phyloP scores from a whole-genome alignment of 1,284 basidiomycete species.

The Marasmius fiardii region DNA sequence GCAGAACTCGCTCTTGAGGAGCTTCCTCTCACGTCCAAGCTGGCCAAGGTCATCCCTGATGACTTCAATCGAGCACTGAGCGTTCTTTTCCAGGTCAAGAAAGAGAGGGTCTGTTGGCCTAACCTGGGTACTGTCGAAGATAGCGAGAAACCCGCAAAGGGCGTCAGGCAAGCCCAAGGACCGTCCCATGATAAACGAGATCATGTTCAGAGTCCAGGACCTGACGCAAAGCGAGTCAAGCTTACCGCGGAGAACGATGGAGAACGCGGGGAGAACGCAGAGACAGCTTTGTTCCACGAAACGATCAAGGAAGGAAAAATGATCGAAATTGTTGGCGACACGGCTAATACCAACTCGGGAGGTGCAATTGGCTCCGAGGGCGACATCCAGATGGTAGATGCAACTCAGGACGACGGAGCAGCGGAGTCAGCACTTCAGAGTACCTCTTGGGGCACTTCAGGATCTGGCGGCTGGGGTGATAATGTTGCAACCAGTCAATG shows the following conservation, averaged over 20 bases:
- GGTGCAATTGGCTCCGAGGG: too few relatives aligned
- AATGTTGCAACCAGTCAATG: not conserved
- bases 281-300: too few relatives aligned
- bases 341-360: not conserved
- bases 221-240: not conserved
- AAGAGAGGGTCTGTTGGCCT: not conserved
- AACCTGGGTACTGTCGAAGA: not conserved
- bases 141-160: not conserved
- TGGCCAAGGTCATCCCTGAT: constrained; percentile 56
- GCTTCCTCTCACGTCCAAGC: constrained; percentile 50
- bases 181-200: not conserved
- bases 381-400: not conserved
- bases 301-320: not conserved
- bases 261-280: not conserved
- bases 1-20: constrained; percentile 50
- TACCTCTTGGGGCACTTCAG: not conserved
- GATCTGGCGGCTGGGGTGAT: not conserved
- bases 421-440: not conserved
- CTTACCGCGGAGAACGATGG: not conserved
- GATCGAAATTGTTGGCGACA: not conserved
- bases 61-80: constrained; percentile 44
- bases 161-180: not conserved
- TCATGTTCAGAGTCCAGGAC: not conserved
- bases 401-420: not conserved
- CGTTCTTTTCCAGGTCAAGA: constrained; percentile 26